Conservation (phyloP, 257 asterid species). For the Fraxinus quadrangulata region DNA sequence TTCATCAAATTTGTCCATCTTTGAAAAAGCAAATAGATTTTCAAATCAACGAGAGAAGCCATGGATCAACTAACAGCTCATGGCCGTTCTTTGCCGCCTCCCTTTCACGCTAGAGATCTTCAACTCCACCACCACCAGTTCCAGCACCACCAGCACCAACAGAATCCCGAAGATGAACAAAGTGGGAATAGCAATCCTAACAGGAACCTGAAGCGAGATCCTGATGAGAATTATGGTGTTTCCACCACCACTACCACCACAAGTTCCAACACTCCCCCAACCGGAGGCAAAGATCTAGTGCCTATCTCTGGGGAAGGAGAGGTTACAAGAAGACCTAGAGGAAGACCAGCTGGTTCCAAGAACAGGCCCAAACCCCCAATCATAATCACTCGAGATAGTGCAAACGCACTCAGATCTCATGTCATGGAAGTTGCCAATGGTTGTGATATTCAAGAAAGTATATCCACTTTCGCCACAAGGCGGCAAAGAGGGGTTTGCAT, state of each 20-base stretch:
- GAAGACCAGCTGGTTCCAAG: constrained; percentile 86
- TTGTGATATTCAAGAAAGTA: constrained; percentile 79
- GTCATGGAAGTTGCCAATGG: constrained; percentile 75
- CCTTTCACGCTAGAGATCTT: constrained; percentile 68
- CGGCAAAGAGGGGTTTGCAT: constrained; percentile 87
- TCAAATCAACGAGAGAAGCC: background rate
- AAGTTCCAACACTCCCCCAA: constrained; percentile 14
- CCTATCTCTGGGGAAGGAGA: constrained; percentile 26
- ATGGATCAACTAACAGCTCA: constrained; percentile 82
- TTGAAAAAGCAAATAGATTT: background rate
- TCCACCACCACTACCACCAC: constrained; percentile 20
- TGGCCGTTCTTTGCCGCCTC: constrained; percentile 87
- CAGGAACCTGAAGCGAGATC: constrained; percentile 46
- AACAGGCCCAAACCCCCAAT: constrained; percentile 93
- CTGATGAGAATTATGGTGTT: constrained; percentile 37
- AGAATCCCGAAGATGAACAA: constrained; percentile 53
- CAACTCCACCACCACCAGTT: constrained; percentile 68
- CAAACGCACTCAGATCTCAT: constrained; percentile 86
- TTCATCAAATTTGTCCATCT: constrained; percentile 9
- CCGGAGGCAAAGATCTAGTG: constrained; percentile 36
- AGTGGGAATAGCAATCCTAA: constrained; percentile 44
- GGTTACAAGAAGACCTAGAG: constrained; percentile 66
- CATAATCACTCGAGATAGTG: constrained; percentile 87
- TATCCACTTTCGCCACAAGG: constrained; percentile 71
- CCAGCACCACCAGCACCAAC: constrained; percentile 43